Evolutionary conservation across 1,139 yeast species (phyloP).

Genomic region (Kodamaea ohmeri): DNA sequence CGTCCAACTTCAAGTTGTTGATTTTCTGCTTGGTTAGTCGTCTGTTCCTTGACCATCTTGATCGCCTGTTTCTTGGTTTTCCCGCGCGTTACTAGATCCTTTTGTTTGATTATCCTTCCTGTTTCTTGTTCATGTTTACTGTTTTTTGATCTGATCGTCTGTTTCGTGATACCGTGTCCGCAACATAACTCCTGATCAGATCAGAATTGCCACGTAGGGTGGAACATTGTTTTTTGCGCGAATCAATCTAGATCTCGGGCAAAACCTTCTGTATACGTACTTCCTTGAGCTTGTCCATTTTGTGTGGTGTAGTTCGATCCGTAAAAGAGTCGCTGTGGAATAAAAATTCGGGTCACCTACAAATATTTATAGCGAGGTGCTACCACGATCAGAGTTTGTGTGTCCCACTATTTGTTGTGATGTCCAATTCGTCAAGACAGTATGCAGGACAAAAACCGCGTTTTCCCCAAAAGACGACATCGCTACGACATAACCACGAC

Average conservation of each 20-base stretch:
- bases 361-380: slow-evolving; percentile 8
- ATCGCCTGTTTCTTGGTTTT: too few relatives aligned
- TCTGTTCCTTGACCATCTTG: too few relatives aligned
- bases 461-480: background rate
- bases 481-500: background rate
- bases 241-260: slow-evolving; percentile 5
- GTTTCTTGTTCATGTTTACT: too few relatives aligned
- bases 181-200: too few relatives aligned
- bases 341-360: slow-evolving; percentile 2
- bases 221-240: background rate
- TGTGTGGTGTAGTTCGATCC: slow-evolving; percentile 9
- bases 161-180: background rate
- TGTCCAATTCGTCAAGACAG: slow-evolving; percentile 9
- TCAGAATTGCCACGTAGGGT: too few relatives aligned
- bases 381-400: background rate
- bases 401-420: slow-evolving; percentile 8
- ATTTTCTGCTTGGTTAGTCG: slow-evolving; percentile 62
- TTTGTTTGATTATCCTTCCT: too few relatives aligned
- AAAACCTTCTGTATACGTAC: slow-evolving; percentile 46
- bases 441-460: slow-evolving; percentile 7
- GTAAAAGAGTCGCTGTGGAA: slow-evolving; percentile 2
- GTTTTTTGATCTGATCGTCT: too few relatives aligned
- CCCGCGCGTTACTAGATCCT: too few relatives aligned
- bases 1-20: slow-evolving; percentile 86
- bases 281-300: slow-evolving; percentile 52